phyloP scores from a whole-genome alignment of 495 filamentous ascomycete species.

The Tricharina praecox region DNA sequence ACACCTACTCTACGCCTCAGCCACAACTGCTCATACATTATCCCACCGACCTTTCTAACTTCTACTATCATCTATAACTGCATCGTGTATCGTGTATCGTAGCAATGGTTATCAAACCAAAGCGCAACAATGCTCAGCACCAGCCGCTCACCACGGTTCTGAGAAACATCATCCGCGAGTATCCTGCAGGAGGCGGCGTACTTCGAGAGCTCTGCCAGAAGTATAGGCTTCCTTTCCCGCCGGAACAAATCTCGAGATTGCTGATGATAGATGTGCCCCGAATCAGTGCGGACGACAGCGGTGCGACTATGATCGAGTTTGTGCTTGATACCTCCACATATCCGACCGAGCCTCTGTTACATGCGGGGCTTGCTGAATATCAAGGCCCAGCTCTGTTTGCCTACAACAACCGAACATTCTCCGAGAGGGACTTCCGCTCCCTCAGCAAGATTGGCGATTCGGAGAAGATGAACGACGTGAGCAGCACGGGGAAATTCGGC shows the following conservation, averaged over 20 bases:
- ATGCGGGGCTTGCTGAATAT: slow-evolving; percentile 26
- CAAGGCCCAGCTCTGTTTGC: slow-evolving; percentile 32
- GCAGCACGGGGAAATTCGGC: slow-evolving; percentile 30
- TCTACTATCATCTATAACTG: no score
- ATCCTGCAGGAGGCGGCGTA: slow-evolving; percentile 28
- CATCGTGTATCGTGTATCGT: no score
- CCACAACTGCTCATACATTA: no score
- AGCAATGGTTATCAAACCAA: slow-evolving; percentile 8
- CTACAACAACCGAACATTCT: slow-evolving; percentile 30
- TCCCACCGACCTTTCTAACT: no score
- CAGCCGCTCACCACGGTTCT: slow-evolving; percentile 24
- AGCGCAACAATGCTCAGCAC: slow-evolving; percentile 19
- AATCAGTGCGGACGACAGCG: slow-evolving; percentile 28
- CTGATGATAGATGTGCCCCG: not conserved
- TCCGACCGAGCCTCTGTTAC: slow-evolving; percentile 21
- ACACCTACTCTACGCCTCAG: no score
- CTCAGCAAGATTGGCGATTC: slow-evolving; percentile 29
- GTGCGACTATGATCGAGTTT: slow-evolving; percentile 27
- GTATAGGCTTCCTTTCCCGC: not conserved
- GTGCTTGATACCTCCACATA: slow-evolving; percentile 25
- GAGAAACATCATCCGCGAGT: slow-evolving; percentile 29
- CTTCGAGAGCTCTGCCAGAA: slow-evolving; percentile 28
- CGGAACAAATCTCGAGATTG: no score
- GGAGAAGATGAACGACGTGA: slow-evolving; percentile 27
- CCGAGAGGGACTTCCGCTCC: slow-evolving; percentile 27